phyloP scores from a whole-genome alignment of 2,329 filamentous ascomycete species.

The Lomentospora prolificans region DNA sequence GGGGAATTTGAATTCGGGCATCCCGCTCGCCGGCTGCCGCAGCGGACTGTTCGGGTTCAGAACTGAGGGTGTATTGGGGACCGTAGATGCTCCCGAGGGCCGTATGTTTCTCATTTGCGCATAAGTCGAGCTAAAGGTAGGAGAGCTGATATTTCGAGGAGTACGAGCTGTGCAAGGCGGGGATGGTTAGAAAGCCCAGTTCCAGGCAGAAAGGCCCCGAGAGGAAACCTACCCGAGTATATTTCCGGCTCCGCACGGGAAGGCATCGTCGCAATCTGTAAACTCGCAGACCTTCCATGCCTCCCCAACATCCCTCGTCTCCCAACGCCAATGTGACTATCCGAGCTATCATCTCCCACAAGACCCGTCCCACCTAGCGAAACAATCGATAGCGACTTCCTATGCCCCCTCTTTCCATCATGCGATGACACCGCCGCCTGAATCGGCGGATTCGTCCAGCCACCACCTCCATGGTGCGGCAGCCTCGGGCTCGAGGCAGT shows the following conservation, averaged over 20 bases:
- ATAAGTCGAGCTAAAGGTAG: conserved; percentile 41
- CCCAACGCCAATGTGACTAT: conserved; percentile 2
- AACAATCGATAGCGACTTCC: conserved; percentile 72
- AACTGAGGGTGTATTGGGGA: conserved; percentile 33
- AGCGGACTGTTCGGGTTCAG: conserved; percentile 28
- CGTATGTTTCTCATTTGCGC: conserved; percentile 30
- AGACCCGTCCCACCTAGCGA: conserved; percentile 55
- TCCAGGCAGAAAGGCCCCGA: too few relatives aligned
- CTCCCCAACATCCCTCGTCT: conserved; percentile 22
- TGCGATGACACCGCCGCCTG: conserved; percentile 10
- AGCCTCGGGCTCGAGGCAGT: conserved; percentile 36
- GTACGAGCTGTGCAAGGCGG: conserved; percentile 28
- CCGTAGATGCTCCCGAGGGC: conserved; percentile 30
- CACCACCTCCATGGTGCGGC: background rate
- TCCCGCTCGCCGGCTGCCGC: conserved; percentile 17
- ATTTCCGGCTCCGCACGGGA: conserved; percentile 34
- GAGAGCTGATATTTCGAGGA: conserved; percentile 36
- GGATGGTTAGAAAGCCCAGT: too few relatives aligned
- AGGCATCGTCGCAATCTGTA: conserved; percentile 49
- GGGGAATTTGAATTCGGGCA: conserved; percentile 48
- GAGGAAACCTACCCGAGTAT: conserved; percentile 31
- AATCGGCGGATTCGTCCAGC: background rate
- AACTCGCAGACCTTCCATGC: conserved; percentile 70
- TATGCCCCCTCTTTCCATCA: conserved; percentile 33
- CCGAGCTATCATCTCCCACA: conserved; percentile 34